Conservation (phyloP, 139 green algal species). For the Limnomonas spitsbergensis region DNA sequence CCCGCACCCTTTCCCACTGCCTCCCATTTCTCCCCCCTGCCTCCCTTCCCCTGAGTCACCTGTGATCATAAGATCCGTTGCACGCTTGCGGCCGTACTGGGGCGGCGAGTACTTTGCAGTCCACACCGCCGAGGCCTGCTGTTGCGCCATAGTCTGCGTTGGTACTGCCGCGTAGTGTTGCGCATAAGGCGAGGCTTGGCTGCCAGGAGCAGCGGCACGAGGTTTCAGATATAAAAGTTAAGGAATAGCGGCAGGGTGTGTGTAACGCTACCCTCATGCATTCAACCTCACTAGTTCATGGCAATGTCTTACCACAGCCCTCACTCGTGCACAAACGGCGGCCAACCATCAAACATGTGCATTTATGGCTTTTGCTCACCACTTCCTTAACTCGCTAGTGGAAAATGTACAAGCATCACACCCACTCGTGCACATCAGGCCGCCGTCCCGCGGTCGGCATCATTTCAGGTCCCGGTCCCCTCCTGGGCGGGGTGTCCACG, state of each 20-base stretch:
- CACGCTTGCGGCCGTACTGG: constrained; percentile 30
- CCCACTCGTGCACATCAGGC: not conserved
- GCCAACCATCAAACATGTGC: too few species aligned
- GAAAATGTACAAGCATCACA: too few species aligned
- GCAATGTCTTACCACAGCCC: too few species aligned
- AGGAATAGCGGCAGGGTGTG: too few species aligned
- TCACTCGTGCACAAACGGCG: too few species aligned
- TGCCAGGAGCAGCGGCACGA: not conserved
- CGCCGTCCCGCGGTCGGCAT: constrained; percentile 29
- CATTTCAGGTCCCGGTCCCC: constrained; percentile 19
- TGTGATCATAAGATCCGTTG: constrained; percentile 12
- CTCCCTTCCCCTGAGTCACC: not conserved
- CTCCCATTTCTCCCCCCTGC: not conserved
- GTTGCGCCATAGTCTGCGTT: constrained; percentile 15
- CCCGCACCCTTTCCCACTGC: not conserved
- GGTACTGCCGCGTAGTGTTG: constrained; percentile 3
- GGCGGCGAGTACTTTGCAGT: constrained; percentile 29
- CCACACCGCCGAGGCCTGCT: constrained; percentile 28
- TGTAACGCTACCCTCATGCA: too few species aligned
- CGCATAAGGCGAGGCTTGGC: constrained; percentile 16
- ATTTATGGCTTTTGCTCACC: too few species aligned
- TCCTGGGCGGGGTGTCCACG: not conserved
- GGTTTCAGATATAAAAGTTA: not conserved
- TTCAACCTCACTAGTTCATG: too few species aligned
- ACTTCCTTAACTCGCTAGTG: too few species aligned